Percentiles rank a stretch among this genome's conserved stretches.
Evolutionary conservation across 2,329 filamentous ascomycete genomes (phyloP).

Genomic region (Arthrobotrys megalospora): DNA sequence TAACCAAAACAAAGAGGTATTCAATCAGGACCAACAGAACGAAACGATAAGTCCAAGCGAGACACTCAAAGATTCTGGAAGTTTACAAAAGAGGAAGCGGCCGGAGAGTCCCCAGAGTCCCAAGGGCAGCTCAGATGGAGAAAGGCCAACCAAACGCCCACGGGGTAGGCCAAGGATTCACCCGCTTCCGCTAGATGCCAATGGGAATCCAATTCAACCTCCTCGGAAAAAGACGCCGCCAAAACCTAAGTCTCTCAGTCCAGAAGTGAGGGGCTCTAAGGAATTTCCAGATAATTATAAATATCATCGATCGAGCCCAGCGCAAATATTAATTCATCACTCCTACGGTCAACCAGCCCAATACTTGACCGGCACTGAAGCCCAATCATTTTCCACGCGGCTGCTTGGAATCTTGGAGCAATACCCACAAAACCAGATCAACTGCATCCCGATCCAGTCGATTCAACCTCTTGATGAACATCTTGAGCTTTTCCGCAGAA

Average conservation of each 20-base stretch:
- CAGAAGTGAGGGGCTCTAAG: neutral
- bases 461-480: too few species aligned
- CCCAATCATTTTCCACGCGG: too few species aligned
- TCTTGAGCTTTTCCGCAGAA: neutral
- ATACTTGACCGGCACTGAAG: neutral
- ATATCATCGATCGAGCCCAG: neutral
- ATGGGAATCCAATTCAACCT: conserved; percentile 3
- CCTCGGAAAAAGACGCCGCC: neutral
- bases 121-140: neutral
- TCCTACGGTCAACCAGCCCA: neutral
- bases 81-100: neutral
- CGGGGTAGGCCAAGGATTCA: neutral
- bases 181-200: neutral
- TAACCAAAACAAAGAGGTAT: too few species aligned
- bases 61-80: neutral
- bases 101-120: neutral
- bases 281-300: neutral
- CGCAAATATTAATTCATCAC: neutral
- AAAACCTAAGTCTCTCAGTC: neutral
- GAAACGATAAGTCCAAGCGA: too few species aligned
- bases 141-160: neutral
- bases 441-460: too few species aligned
- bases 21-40: too few species aligned
- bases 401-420: neutral
- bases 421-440: too few species aligned